phyloP scores from a whole-genome alignment of 176 grass and related monocot genomes.

The Saccharum spontaneum region DNA sequence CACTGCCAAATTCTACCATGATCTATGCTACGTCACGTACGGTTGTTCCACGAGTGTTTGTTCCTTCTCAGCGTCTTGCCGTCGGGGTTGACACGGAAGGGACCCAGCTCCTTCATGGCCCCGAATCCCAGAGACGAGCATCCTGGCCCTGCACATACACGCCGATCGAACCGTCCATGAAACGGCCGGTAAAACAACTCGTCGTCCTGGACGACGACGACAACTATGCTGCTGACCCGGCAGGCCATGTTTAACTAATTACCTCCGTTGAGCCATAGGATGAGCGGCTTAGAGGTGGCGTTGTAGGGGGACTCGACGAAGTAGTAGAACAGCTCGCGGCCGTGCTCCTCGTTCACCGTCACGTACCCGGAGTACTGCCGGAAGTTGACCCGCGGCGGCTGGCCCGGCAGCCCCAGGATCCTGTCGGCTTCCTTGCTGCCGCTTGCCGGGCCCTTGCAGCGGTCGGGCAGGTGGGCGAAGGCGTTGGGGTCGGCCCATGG shows the following conservation, averaged over 20 bases:
- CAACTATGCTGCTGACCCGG: no score
- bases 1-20: no score
- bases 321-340: conserved; percentile 59
- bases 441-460: not conserved
- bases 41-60: conserved; percentile 44
- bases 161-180: not conserved
- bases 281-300: conserved; percentile 29
- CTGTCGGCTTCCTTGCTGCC: conserved; percentile 39
- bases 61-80: conserved; percentile 41
- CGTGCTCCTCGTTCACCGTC: conserved; percentile 28
- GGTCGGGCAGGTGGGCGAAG: not conserved
- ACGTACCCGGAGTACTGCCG: conserved; percentile 51
- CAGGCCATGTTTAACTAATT: no score
- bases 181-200: not conserved
- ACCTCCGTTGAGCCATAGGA: conserved; percentile 76
- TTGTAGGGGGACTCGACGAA: conserved; percentile 45
- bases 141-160: conserved; percentile 26
- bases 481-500: not conserved
- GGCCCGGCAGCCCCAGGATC: conserved; percentile 38
- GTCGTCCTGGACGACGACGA: no score
- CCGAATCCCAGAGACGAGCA: conserved; percentile 58
- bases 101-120: conserved; percentile 53
- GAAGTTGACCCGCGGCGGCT: conserved; percentile 38
- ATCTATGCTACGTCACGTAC: not conserved
- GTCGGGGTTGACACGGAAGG: conserved; percentile 47